Evolutionary conservation across 192 early-diverging fungal genomes (phyloP).

Genomic region (Coemansia sp.): DNA sequence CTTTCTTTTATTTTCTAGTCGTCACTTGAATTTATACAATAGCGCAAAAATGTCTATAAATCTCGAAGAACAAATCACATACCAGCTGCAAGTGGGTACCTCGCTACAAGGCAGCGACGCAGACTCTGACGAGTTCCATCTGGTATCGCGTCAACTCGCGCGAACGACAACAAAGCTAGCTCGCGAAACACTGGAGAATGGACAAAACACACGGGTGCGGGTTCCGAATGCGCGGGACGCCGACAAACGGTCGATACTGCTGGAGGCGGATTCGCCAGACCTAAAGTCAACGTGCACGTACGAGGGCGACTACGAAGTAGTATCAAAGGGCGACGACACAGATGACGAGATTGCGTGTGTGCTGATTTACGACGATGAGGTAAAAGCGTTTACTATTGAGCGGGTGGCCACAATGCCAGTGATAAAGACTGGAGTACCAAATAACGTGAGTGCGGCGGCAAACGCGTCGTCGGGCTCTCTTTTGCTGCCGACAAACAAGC

Average conservation of each 20-base stretch:
- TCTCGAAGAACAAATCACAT: constrained; percentile 41
- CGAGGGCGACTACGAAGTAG: constrained; percentile 41
- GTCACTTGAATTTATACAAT: background rate
- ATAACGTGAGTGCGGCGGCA: background rate
- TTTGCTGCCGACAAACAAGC: constrained; percentile 27
- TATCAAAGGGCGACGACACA: constrained; percentile 4
- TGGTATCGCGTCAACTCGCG: constrained; percentile 41
- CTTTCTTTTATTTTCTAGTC: constrained; percentile 5
- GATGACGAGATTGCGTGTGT: constrained; percentile 35
- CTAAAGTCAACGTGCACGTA: constrained; percentile 40
- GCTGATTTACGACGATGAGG: constrained; percentile 43
- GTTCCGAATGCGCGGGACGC: constrained; percentile 7
- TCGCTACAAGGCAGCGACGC: constrained; percentile 20
- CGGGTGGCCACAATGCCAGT: constrained; percentile 16
- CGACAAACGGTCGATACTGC: constrained; percentile 16
- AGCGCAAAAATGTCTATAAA: constrained; percentile 43
- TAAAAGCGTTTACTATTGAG: constrained; percentile 44
- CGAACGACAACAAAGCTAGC: constrained; percentile 43
- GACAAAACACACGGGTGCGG: constrained; percentile 25
- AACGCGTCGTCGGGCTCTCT: constrained; percentile 17
- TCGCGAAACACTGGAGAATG: constrained; percentile 45
- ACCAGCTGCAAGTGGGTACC: constrained; percentile 24
- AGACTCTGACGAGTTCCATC: constrained; percentile 27
- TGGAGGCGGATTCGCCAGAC: constrained; percentile 35
- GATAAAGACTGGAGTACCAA: constrained; percentile 20